Base-by-base conservation (phyloP, 495 filamentous ascomycete species). In the Polyplosphaeria fusca region DNA sequence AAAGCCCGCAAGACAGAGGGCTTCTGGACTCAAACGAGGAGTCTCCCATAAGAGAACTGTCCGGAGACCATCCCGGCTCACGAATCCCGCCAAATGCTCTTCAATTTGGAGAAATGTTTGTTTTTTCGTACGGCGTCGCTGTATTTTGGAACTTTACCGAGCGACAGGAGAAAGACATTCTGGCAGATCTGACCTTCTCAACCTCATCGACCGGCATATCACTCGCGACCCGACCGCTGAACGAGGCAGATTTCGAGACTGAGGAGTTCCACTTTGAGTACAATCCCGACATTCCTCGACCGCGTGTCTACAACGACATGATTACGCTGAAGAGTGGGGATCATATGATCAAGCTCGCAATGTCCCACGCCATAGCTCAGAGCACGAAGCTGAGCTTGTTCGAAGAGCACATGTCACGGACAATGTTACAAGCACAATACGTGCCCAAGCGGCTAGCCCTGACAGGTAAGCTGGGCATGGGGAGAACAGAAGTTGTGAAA, bases 191-290 rank as follows among this genome's bases (percentile, higher is more conserved):
- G 43, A 94, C 91, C 7, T 99, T 99, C 73, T 86, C 89, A 2
- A 84, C 86, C 58, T 71, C 68, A 39, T 58, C 73, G 22, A 71
- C 67, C 11, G 70, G 68, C 14, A 67, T 84, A 7, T 74, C 83
- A 3, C 71, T 94, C 9, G 82, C 84, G 19, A 87, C 82, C 2
- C 78, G 86, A 39, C 84, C 89, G 3, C 77, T 89, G 18, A 77
- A 83, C 55, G 87, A 91, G 71, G 82, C 84, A 52, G 92, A 99
- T 64, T 95, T 95, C 65, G 93, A 99, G 74, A 97, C 89, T 2
- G 93, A 99, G 65, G 92, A 97, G 66, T 96, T 99, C 68, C 94
- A 99, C 71, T 96, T 99, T 71, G 91, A 97, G 67, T 99, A 99
- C 71, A 91, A 86, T 55, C 80, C 83, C 0, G 79, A 87, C 45